Evolutionary conservation across 495 filamentous ascomycete genomes (phyloP).

Genomic region (Neurospora sp.): DNA sequence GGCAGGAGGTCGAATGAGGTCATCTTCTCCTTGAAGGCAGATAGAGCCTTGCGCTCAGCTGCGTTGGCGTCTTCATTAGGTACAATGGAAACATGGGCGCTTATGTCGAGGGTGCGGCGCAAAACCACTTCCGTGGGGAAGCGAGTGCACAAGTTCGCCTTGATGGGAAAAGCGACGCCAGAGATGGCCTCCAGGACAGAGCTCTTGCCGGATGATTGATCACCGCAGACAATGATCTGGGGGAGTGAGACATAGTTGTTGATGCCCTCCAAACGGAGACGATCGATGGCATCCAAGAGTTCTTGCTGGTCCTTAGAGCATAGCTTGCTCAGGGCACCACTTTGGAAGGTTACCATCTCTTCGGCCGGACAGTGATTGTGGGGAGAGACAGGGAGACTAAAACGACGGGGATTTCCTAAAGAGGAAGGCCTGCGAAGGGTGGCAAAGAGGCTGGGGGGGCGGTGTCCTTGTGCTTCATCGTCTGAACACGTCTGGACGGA

Average conservation of each 20-base stretch:
- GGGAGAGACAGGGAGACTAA: neutral
- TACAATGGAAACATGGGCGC: slow-evolving; percentile 36
- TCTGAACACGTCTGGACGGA: neutral
- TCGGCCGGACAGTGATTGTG: neutral
- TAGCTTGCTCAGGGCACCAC: slow-evolving; percentile 16
- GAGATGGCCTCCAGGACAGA: slow-evolving; percentile 66
- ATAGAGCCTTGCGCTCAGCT: neutral
- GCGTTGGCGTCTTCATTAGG: slow-evolving; percentile 8
- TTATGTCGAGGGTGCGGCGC: slow-evolving; percentile 24
- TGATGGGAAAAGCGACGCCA: slow-evolving; percentile 54
- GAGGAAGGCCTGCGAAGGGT: neutral
- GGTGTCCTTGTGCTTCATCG: neutral
- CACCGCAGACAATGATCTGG: slow-evolving; percentile 60
- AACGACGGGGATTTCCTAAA: neutral
- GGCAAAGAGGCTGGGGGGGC: neutral
- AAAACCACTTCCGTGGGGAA: slow-evolving; percentile 57
- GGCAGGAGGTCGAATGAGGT: slow-evolving; percentile 24
- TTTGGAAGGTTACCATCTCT: neutral
- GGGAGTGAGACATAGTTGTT: slow-evolving; percentile 48
- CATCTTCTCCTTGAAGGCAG: slow-evolving; percentile 16
- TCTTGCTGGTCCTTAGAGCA: slow-evolving; percentile 31
- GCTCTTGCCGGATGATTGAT: slow-evolving; percentile 62
- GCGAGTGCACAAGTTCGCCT: slow-evolving; percentile 52
- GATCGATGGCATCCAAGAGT: slow-evolving; percentile 49
- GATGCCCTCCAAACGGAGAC: slow-evolving; percentile 44